phyloP scores from a whole-genome alignment of 345 rosid genomes.

The Acer saccharum region DNA sequence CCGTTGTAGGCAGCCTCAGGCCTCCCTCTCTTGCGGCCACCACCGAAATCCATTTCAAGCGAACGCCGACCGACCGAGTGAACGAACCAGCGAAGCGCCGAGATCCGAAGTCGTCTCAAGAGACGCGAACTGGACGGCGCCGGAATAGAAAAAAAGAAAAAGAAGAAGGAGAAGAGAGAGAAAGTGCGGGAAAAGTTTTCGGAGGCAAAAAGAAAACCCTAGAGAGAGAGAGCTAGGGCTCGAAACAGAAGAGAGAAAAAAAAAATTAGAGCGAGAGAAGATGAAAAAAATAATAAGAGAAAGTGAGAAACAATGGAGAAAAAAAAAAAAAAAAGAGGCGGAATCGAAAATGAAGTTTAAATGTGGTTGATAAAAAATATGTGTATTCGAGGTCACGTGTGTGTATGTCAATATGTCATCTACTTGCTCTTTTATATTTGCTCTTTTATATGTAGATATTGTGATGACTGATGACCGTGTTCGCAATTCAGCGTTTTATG shows the following conservation, averaged over 20 bases:
- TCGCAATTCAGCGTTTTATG: no score
- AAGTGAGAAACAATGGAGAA: no score
- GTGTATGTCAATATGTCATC: background rate
- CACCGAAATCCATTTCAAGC: conserved; percentile 41
- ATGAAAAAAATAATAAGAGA: no score
- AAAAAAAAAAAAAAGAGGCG: background rate
- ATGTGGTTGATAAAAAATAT: conserved; percentile 15
- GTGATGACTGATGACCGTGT: no score
- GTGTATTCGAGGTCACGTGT: background rate
- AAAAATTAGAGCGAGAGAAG: no score
- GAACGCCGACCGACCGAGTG: background rate
- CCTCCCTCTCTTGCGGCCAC: conserved; percentile 56
- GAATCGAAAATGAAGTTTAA: conserved; percentile 18
- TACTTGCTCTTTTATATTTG: background rate
- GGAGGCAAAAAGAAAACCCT: conserved; percentile 3
- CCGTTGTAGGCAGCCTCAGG: conserved; percentile 42
- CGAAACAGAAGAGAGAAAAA: background rate
- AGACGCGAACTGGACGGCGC: background rate
- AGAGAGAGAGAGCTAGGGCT: conserved; percentile 24
- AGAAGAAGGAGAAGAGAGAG: background rate
- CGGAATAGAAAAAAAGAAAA: background rate
- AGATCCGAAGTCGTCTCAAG: conserved; percentile 14
- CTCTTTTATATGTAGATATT: background rate
- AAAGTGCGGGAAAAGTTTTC: background rate
- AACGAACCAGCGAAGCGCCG: background rate